Evolutionary conservation across 306 rosid genomes (phyloP).

Genomic region (Psophocarpus tetragonolobus): DNA sequence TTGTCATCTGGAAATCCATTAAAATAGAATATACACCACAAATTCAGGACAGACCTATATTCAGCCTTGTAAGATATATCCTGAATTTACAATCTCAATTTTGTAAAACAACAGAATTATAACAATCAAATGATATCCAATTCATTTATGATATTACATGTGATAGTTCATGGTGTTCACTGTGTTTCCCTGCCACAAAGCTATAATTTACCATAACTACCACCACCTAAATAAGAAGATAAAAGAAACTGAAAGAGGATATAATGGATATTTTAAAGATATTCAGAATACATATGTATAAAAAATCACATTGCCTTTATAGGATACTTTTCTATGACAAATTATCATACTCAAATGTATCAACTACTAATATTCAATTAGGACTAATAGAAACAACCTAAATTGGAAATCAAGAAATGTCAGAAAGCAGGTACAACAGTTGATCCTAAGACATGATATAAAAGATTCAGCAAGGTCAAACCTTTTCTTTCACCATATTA

Average conservation of each 20-base stretch:
- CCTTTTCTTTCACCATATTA: constrained; percentile 97
- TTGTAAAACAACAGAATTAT: not conserved
- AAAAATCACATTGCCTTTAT: constrained; percentile 13
- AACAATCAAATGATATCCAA: constrained; percentile 22
- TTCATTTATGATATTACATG: not conserved
- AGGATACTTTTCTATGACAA: constrained; percentile 22
- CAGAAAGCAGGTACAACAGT: constrained; percentile 6
- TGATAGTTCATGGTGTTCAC: not conserved
- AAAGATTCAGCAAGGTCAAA: constrained; percentile 45
- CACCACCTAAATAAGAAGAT: not conserved
- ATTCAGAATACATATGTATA: constrained; percentile 7
- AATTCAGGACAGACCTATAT: constrained; percentile 26
- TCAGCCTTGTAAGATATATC: constrained; percentile 25
- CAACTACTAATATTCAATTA: constrained; percentile 2
- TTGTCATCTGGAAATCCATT: constrained; percentile 78
- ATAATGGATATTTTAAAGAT: constrained; percentile 17
- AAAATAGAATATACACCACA: constrained; percentile 42
- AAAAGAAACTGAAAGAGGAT: constrained; percentile 18
- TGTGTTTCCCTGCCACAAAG: constrained; percentile 20
- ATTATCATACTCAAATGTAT: constrained; percentile 1
- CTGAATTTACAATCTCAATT: constrained; percentile 15
- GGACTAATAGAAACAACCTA: constrained; percentile 15
- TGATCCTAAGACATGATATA: constrained; percentile 28
- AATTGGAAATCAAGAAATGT: constrained; percentile 21
- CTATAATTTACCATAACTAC: constrained; percentile 14